Conservation (phyloP, 140 eudicot species). For the Ambrosia hybrid region DNA sequence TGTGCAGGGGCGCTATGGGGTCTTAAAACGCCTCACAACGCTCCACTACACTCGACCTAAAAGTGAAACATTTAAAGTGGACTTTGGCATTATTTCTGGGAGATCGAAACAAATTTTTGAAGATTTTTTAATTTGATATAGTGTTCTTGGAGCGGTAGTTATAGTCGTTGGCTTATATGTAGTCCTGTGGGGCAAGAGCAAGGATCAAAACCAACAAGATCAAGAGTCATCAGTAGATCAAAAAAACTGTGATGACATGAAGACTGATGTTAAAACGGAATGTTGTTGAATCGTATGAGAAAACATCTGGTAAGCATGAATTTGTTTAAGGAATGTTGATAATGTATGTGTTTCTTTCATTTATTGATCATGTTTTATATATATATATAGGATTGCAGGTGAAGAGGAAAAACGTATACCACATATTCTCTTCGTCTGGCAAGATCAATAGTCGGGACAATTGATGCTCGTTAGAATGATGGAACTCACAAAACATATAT, state of each 20-base stretch:
- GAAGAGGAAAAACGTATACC: too few relatives aligned
- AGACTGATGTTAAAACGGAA: neutral
- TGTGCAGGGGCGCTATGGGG: too few relatives aligned
- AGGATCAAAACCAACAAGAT: slow-evolving; percentile 32
- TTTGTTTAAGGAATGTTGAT: slow-evolving; percentile 1
- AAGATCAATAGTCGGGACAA: too few relatives aligned
- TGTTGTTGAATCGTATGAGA: neutral
- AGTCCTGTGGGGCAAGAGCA: slow-evolving; percentile 65
- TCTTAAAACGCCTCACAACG: too few relatives aligned
- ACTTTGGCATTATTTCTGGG: too few relatives aligned
- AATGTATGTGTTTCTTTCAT: neutral
- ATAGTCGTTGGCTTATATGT: slow-evolving; percentile 49
- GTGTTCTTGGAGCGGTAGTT: slow-evolving; percentile 46
- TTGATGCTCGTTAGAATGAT: too few relatives aligned
- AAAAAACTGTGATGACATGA: neutral
- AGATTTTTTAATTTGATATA: slow-evolving; percentile 8
- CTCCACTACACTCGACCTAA: too few relatives aligned
- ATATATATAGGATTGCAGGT: too few relatives aligned
- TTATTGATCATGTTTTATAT: neutral
- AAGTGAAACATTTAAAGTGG: neutral
- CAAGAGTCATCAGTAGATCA: neutral
- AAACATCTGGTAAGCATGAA: slow-evolving; percentile 7
- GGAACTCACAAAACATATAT: too few relatives aligned
- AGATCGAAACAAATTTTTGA: neutral
- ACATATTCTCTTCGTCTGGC: too few relatives aligned